A percentile compares a stretch with the other conserved stretches of the same genome.
Evolutionary conservation across 768 basidiomycete species (phyloP).

Genomic region (Calvatia gigantea): DNA sequence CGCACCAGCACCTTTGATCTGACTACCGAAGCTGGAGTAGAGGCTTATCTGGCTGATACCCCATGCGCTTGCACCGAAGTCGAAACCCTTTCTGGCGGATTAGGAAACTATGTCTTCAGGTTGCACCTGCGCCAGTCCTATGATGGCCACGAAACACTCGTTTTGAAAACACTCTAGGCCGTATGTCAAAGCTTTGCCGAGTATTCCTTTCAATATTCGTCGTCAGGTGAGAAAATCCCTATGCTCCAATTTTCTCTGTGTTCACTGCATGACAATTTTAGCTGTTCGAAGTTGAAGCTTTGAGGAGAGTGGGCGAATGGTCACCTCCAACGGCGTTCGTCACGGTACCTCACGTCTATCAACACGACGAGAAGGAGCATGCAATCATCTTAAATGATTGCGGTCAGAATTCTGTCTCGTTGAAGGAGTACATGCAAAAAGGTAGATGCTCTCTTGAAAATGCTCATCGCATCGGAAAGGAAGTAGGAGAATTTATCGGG

Average conservation of each 20-base stretch:
- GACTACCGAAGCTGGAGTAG: slow-evolving; percentile 29
- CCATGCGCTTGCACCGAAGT: slow-evolving; percentile 42
- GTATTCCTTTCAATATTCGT: slow-evolving; percentile 28
- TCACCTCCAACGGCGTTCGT: slow-evolving; percentile 35
- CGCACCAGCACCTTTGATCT: slow-evolving; percentile 21
- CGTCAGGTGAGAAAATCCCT: slow-evolving; percentile 51
- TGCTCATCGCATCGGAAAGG: slow-evolving; percentile 44
- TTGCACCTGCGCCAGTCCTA: slow-evolving; percentile 38
- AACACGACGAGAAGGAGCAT: slow-evolving; percentile 44
- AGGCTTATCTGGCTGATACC: slow-evolving; percentile 43
- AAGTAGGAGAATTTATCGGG: slow-evolving; percentile 54
- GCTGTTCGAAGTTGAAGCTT: slow-evolving; percentile 45
- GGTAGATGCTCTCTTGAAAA: slow-evolving; percentile 26
- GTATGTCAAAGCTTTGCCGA: slow-evolving; percentile 28
- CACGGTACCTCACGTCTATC: slow-evolving; percentile 45
- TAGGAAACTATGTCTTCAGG: slow-evolving; percentile 56
- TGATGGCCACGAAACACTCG: slow-evolving; percentile 40
- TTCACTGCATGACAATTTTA: slow-evolving; percentile 11
- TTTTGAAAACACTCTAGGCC: slow-evolving; percentile 59
- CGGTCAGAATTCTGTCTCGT: slow-evolving; percentile 34
- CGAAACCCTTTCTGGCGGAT: slow-evolving; percentile 46
- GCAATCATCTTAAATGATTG: slow-evolving; percentile 64
- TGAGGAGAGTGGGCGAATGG: slow-evolving; percentile 38
- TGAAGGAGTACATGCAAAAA: slow-evolving; percentile 38
- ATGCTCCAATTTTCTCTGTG: not conserved